Evolutionary conservation across 2,329 filamentous ascomycete species (phyloP), one percentile per base, ranked within the genome.

Genomic region (Ustilaginoidea virens): DNA sequence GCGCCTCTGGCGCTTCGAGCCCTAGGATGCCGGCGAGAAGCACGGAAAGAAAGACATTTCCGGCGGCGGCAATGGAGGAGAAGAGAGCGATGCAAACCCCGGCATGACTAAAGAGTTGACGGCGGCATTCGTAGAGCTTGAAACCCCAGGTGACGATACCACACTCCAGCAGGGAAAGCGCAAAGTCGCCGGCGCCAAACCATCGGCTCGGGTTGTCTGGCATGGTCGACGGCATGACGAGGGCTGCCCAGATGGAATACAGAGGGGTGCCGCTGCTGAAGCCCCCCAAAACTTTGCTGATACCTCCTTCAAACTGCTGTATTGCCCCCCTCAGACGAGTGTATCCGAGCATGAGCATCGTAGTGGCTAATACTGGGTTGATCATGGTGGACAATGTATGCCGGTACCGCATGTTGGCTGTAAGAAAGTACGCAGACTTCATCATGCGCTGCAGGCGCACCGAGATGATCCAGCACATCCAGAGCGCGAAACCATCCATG

Each of bases 111-210:
- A 60, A 50, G 2, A 68, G 48, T 28, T 61, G 59, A 3, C 38
- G 35, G 4, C 61, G 59, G 42, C 60, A 64, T 36, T 65, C 61
- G 37, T 58, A 64, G 4, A 68, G 49, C 43, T 67, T 68, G 36
- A 68, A 56, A 0, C 63, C 63, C 63, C 63, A 68, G 4, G 56
- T 50, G 3, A 66, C 51, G 15, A 68, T 63, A 8, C 63, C 63
- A 4, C 58, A 55, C 39, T 66, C 60, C 3, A 68, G 58, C 3
- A 67, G 42, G 0, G 61, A 58, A 2, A 58, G 48, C 0, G 63
- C 63, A 4, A 57, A 42, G 34, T 67, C 63, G 7, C 63, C 63
- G 0, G 63, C 62, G 3, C 60, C 61, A 29, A 58, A 55, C 47
- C 51, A 53, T 2, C 29, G 30, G 5, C 30, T 30, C 4, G 33